phyloP scores from a whole-genome alignment of 495 filamentous ascomycete genomes.

The Lindgomyces ingoldianus region DNA sequence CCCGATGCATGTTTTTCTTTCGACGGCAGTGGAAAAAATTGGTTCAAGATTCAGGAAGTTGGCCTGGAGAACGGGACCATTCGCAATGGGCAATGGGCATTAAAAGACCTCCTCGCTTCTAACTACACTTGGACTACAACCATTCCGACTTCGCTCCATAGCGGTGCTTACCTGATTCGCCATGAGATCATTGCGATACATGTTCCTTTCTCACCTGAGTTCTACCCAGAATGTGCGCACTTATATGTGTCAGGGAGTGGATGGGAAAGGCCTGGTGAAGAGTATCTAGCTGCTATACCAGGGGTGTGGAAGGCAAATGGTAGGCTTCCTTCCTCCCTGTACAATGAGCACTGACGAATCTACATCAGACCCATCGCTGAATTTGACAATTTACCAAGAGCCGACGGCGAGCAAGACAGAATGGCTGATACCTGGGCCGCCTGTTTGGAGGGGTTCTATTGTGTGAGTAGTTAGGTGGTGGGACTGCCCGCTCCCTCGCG shows the following conservation, averaged over 20 bases:
- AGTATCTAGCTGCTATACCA: background rate
- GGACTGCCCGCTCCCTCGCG: background rate
- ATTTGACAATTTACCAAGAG: background rate
- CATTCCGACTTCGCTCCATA: background rate
- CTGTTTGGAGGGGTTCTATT: background rate
- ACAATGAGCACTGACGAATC: background rate
- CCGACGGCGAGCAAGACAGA: background rate
- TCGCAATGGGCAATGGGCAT: background rate
- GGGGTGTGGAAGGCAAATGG: background rate
- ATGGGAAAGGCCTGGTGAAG: background rate
- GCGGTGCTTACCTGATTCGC: background rate
- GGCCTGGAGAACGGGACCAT: background rate
- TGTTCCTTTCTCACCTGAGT: background rate
- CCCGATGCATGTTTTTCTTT: background rate
- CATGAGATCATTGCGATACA: slow-evolving; percentile 8
- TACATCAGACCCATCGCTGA: background rate
- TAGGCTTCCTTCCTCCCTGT: background rate
- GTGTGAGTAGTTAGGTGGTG: background rate
- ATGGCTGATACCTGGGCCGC: background rate
- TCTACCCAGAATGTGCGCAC: slow-evolving; percentile 3
- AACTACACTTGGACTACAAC: slow-evolving; percentile 4
- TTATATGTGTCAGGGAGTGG: background rate
- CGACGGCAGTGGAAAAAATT: background rate
- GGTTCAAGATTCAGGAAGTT: slow-evolving; percentile 9
- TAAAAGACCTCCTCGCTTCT: background rate